Evolutionary conservation across 2,329 filamentous ascomycete genomes (phyloP).

Genomic region (Teratosphaeria nubilosa): DNA sequence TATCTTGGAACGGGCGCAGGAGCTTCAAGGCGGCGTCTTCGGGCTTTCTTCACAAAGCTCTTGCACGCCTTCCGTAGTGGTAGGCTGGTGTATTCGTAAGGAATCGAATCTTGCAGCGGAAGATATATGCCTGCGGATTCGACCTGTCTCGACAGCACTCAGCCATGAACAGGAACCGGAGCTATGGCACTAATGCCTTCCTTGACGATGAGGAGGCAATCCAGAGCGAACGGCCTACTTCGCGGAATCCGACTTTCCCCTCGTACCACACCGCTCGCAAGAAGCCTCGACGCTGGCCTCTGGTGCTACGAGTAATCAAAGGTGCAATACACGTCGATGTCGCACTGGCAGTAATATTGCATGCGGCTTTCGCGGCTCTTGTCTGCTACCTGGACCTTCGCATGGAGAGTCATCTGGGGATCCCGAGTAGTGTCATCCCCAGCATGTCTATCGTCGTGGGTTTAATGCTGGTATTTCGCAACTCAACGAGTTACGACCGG

Average conservation of each 20-base stretch:
- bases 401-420: constrained; percentile 37
- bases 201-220: not conserved
- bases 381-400: constrained; percentile 46
- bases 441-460: constrained; percentile 56
- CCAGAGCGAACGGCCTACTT: not conserved
- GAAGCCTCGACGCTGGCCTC: constrained; percentile 47
- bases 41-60: not conserved
- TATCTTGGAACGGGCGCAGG: not conserved
- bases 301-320: constrained; percentile 55
- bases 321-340: constrained; percentile 53
- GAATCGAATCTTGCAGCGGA: not conserved
- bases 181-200: not conserved
- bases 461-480: constrained; percentile 58
- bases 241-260: constrained; percentile 29
- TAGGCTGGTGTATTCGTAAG: not conserved
- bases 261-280: constrained; percentile 35
- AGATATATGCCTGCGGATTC: not conserved
- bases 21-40: not conserved
- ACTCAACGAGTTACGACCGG: constrained; percentile 53
- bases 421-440: constrained; percentile 52
- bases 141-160: not conserved
- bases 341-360: constrained; percentile 45
- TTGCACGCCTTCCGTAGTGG: not conserved
- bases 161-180: not conserved
- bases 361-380: constrained; percentile 48